phyloP scores from a whole-genome alignment of 768 basidiomycete genomes.

The Rickenella mellea region DNA sequence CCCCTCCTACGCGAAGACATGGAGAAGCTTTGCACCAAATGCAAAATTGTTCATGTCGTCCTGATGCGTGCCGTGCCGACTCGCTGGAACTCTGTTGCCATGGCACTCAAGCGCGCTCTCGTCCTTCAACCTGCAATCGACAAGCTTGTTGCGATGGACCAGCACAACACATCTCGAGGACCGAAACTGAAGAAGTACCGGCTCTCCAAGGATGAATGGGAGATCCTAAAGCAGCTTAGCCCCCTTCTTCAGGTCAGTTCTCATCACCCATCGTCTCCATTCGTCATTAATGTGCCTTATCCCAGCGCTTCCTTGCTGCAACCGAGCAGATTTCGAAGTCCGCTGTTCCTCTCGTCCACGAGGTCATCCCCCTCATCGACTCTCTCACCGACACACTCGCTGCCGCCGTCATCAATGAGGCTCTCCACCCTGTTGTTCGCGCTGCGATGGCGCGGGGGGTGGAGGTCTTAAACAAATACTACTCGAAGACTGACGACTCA shows the following conservation, averaged over 20 bases:
- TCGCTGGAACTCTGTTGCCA: slow-evolving; percentile 16
- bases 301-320: slow-evolving; percentile 7
- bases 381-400: slow-evolving; percentile 9
- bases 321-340: slow-evolving; percentile 9
- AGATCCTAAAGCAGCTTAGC: slow-evolving; percentile 9
- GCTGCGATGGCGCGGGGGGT: slow-evolving; percentile 3
- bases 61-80: slow-evolving; percentile 13
- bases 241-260: slow-evolving; percentile 11
- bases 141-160: slow-evolving; percentile 7
- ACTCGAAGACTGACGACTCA: slow-evolving; percentile 8
- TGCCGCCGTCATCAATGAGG: slow-evolving; percentile 2
- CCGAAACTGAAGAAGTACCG: slow-evolving; percentile 8
- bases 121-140: slow-evolving; percentile 9
- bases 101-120: slow-evolving; percentile 10
- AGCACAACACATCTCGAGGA: slow-evolving; percentile 11
- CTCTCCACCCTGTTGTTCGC: slow-evolving; percentile 4
- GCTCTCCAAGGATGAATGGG: slow-evolving; percentile 13
- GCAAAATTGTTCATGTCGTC: slow-evolving; percentile 1
- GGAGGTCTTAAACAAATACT: slow-evolving; percentile 11
- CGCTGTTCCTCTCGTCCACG: slow-evolving; percentile 11
- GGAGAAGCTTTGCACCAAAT: background rate
- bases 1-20: slow-evolving; percentile 6
- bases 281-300: background rate
- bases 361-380: slow-evolving; percentile 16
- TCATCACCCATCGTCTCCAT: background rate